These are phyloP conservation scores for Pecoramyces ruminantium DNA, from an alignment of 192 early-diverging fungal species.

Conservation along the genomic window DNA sequence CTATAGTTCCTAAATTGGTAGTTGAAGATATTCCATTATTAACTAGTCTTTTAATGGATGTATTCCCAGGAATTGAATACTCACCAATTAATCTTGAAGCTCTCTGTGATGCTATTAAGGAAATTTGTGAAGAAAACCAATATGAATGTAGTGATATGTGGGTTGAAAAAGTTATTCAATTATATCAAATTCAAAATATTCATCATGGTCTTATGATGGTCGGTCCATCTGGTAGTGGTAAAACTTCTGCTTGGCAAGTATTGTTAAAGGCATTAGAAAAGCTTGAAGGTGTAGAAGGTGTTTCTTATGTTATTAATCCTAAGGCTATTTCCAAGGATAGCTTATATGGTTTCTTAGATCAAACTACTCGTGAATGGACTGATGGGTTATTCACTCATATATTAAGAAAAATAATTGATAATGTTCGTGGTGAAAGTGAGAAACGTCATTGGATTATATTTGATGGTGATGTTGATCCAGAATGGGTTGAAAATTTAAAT, in stretches of 20 bases:
- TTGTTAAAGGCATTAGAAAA: conserved; percentile 75
- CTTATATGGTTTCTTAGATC: conserved; percentile 87
- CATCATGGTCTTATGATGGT: conserved; percentile 99
- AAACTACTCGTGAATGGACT: conserved; percentile 98
- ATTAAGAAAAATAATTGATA: conserved; percentile 92
- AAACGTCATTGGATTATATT: conserved; percentile 99
- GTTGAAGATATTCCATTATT: conserved; percentile 83
- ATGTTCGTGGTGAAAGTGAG: conserved; percentile 83
- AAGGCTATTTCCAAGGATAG: conserved; percentile 96
- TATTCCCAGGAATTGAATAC: conserved; percentile 86
- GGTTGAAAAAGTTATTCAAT: conserved; percentile 94
- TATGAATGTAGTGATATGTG: conserved; percentile 62
- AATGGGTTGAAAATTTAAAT: conserved; percentile 99
- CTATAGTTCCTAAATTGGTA: conserved; percentile 95
- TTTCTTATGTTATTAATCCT: conserved; percentile 89
- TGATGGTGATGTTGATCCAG: conserved; percentile 98
- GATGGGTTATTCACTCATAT: conserved; percentile 97
- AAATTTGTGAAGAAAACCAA: conserved; percentile 55
- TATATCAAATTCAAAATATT: conserved; percentile 94
- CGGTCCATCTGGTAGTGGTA: conserved; percentile 91
- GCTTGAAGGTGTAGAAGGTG: conserved; percentile 77
- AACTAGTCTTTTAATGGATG: conserved; percentile 67
- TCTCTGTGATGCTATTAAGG: conserved; percentile 55
- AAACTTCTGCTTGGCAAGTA: conserved; percentile 85
- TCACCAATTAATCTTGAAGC: conserved; percentile 54